Conservation (phyloP, 1,284 basidiomycete genomes). For the Heterobasidion parviporum region DNA sequence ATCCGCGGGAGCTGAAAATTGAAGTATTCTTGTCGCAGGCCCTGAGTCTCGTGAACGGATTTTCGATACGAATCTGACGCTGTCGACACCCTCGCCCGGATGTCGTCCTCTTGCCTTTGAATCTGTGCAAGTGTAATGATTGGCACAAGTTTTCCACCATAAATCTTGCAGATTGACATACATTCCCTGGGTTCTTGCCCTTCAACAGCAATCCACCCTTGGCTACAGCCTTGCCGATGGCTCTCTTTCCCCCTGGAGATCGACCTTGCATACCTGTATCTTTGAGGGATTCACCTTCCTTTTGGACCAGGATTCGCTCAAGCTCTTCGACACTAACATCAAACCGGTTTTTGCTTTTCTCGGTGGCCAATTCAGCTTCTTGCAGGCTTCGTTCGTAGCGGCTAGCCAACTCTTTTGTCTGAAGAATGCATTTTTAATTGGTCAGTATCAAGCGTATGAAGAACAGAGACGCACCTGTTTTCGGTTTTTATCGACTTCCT, state of each 20-base stretch:
- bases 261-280: conserved; percentile 67
- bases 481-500: conserved; percentile 91
- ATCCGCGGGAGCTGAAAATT: conserved; percentile 94
- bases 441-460: neutral
- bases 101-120: conserved; percentile 91
- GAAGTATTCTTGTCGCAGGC: conserved; percentile 93
- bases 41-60: conserved; percentile 85
- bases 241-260: conserved; percentile 62
- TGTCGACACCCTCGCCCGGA: conserved; percentile 75
- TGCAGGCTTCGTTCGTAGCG: conserved; percentile 84
- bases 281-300: conserved; percentile 87
- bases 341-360: conserved; percentile 84
- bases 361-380: conserved; percentile 84
- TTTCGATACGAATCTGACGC: conserved; percentile 89
- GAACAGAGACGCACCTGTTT: conserved; percentile 55
- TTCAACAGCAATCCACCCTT: conserved; percentile 90
- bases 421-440: neutral
- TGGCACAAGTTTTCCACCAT: neutral
- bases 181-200: conserved; percentile 89
- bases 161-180: conserved; percentile 25
- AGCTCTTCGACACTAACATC: conserved; percentile 92
- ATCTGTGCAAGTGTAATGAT: conserved; percentile 42
- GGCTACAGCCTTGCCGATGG: conserved; percentile 80
- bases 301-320: conserved; percentile 87
- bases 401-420: conserved; percentile 86